Conservation (phyloP, 768 basidiomycete species). For the Phylloporus arenicola region DNA sequence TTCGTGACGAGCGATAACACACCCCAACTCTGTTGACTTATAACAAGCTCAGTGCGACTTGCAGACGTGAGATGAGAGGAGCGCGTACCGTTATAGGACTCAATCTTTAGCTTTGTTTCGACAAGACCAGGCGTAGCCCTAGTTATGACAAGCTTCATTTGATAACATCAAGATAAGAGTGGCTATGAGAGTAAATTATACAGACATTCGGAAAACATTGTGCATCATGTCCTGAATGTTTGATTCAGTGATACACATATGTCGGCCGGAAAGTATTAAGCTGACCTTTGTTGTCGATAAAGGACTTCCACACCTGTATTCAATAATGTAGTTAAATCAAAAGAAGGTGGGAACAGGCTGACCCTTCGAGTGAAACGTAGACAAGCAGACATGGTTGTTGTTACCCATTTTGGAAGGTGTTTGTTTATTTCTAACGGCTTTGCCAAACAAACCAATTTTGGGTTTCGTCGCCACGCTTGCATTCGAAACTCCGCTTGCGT, state of each 20-base stretch:
- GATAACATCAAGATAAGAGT: not conserved
- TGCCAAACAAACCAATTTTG: conserved; percentile 22
- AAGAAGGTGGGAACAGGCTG: conserved; percentile 10
- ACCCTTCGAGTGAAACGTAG: conserved; percentile 65
- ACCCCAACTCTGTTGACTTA: conserved; percentile 82
- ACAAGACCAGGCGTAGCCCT: conserved; percentile 69
- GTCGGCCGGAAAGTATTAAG: not conserved
- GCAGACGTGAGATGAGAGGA: not conserved
- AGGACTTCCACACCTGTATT: conserved; percentile 70
- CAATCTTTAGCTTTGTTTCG: conserved; percentile 64
- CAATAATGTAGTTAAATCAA: not conserved
- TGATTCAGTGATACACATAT: conserved; percentile 3
- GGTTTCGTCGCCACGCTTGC: conserved; percentile 2
- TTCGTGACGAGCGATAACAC: conserved; percentile 16
- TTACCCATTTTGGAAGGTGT: conserved; percentile 10
- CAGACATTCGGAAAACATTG: conserved; percentile 75
- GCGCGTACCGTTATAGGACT: conserved; percentile 64
- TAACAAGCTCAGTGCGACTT: not conserved
- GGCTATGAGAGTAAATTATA: not conserved
- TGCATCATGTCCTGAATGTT: conserved; percentile 62
- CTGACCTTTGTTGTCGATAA: conserved; percentile 67
- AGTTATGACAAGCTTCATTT: conserved; percentile 54
- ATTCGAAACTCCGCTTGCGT: conserved; percentile 24
- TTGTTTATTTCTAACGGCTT: conserved; percentile 28
- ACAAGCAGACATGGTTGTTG: conserved; percentile 53